phyloP scores from a whole-genome alignment of 2,329 filamentous ascomycete species.

The Ophiocordyceps camponoti-leonardi region DNA sequence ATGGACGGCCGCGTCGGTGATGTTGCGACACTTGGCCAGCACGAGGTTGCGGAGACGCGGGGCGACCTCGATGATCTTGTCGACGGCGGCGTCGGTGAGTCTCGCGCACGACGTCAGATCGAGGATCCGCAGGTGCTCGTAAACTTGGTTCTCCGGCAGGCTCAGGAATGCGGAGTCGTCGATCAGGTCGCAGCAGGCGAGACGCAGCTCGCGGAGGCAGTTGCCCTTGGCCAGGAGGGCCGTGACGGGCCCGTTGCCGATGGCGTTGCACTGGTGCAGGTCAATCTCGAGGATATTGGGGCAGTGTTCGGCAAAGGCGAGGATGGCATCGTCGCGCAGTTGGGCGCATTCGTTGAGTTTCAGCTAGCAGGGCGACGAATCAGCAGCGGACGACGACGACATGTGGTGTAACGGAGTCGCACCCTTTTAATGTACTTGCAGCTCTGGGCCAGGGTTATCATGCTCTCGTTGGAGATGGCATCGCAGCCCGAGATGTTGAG shows the following conservation, averaged over 20 bases:
- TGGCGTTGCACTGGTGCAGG: constrained; percentile 64
- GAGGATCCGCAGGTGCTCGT: constrained; percentile 80
- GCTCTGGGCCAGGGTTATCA: constrained; percentile 62
- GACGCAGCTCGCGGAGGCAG: constrained; percentile 74
- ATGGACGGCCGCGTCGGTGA: constrained; percentile 76
- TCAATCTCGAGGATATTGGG: constrained; percentile 94
- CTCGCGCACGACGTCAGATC: constrained; percentile 80
- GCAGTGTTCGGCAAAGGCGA: constrained; percentile 76
- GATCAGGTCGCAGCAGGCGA: constrained; percentile 72
- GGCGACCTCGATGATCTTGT: constrained; percentile 72
- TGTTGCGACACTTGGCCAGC: constrained; percentile 80
- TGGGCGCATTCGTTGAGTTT: constrained; percentile 91
- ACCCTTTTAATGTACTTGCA: constrained; percentile 80
- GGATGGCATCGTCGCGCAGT: constrained; percentile 63
- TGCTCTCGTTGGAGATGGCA: constrained; percentile 70
- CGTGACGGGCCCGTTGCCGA: constrained; percentile 73
- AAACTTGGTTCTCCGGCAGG: constrained; percentile 50
- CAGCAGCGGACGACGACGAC: background rate
- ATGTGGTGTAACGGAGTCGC: constrained; percentile 16
- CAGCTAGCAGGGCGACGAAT: constrained; percentile 32
- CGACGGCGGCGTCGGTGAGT: constrained; percentile 72
- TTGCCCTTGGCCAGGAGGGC: constrained; percentile 61
- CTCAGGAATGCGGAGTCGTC: constrained; percentile 77
- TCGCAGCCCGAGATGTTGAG: constrained; percentile 81
- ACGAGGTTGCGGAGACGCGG: constrained; percentile 85